Evolutionary conservation across 495 filamentous ascomycete genomes (phyloP).

Genomic region (Aspergillus indologenus): DNA sequence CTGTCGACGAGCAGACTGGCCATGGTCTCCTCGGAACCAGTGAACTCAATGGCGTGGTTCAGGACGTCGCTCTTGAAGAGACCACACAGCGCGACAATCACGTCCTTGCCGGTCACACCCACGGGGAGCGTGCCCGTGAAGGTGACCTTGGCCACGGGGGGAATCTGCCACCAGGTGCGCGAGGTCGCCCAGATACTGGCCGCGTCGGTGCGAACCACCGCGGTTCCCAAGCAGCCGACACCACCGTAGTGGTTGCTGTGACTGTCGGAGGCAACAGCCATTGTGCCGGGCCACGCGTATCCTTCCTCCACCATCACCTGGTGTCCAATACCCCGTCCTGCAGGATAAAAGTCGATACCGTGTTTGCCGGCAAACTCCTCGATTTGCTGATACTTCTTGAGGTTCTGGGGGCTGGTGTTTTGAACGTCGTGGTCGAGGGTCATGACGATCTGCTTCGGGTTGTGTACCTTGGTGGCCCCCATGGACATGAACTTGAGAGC

Average conservation of each 20-base stretch:
- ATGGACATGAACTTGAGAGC: conserved; percentile 84
- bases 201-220: conserved; percentile 84
- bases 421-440: conserved; percentile 93
- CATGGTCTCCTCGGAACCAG: conserved; percentile 75
- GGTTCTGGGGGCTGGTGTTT: conserved; percentile 77
- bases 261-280: conserved; percentile 78
- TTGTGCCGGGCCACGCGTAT: conserved; percentile 77
- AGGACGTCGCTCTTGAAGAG: conserved; percentile 87
- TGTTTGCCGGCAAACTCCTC: conserved; percentile 82
- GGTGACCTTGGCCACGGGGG: conserved; percentile 76
- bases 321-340: conserved; percentile 81
- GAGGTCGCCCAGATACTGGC: conserved; percentile 85
- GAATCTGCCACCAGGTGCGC: conserved; percentile 86
- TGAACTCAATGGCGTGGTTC: conserved; percentile 91
- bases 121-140: conserved; percentile 70
- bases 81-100: conserved; percentile 86
- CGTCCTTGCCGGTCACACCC: conserved; percentile 92
- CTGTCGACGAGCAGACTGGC: conserved; percentile 70
- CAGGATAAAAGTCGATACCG: conserved; percentile 79
- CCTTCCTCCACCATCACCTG: conserved; percentile 89
- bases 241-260: conserved; percentile 94
- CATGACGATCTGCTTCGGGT: conserved; percentile 78
- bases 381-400: conserved; percentile 82
- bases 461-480: conserved; percentile 71
- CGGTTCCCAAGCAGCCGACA: conserved; percentile 70